Evolutionary conservation across 2,329 filamentous ascomycete genomes (phyloP).

Genomic region (Sclerotinia minor): DNA sequence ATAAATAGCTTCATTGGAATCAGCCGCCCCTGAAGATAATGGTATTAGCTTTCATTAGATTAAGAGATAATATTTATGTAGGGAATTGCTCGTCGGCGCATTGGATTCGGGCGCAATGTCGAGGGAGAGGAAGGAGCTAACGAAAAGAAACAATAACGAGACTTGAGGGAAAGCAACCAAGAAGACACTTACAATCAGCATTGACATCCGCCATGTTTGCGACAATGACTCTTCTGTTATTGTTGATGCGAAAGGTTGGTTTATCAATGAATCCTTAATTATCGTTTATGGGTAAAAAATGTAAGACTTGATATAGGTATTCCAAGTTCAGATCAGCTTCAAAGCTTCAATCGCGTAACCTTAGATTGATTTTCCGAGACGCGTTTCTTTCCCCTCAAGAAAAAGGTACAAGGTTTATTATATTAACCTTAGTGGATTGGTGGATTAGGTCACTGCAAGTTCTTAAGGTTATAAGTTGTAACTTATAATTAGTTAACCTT

Average conservation of each 20-base stretch:
- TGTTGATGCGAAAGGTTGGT: background rate
- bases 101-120: background rate
- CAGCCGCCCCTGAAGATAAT: conserved; percentile 36
- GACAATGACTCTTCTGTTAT: conserved; percentile 1
- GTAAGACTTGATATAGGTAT: background rate
- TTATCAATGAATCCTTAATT: background rate
- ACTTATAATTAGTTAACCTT: too few species aligned
- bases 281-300: conserved; percentile 10
- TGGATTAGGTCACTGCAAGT: background rate
- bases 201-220: conserved; percentile 32
- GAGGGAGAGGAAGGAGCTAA: background rate
- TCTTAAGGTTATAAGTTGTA: background rate
- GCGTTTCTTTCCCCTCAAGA: conserved; percentile 1
- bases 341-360: conserved; percentile 29
- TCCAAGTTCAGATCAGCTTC: background rate
- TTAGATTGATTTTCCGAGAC: conserved; percentile 30
- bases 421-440: background rate
- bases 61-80: background rate
- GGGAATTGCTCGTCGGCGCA: conserved; percentile 4
- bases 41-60: conserved; percentile 9
- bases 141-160: background rate
- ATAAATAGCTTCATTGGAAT: conserved; percentile 54
- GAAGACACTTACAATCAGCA: conserved; percentile 34
- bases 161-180: background rate
- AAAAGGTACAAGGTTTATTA: conserved; percentile 14